These are phyloP conservation scores for Luvunga scandens DNA, from an alignment of 345 rosid genomes.

Conservation along the genomic window DNA sequence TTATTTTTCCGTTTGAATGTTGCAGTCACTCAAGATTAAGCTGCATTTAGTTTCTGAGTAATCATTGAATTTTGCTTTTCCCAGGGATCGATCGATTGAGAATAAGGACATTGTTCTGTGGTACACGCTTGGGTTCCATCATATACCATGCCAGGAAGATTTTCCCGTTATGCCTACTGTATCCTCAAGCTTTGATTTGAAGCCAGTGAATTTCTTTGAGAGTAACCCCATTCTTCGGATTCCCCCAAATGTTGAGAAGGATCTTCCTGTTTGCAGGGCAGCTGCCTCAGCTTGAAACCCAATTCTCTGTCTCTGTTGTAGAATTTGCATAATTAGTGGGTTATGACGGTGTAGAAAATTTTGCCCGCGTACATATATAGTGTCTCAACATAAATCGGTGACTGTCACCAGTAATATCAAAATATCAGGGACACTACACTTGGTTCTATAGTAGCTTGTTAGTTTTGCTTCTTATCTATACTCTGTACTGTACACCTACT, in stretches of 20 bases:
- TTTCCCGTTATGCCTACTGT: constrained; percentile 95
- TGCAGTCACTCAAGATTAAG: not conserved
- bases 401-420: not conserved
- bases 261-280: constrained; percentile 68
- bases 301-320: not conserved
- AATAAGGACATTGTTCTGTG: constrained; percentile 83
- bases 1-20: not conserved
- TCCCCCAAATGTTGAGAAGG: constrained; percentile 61
- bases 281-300: constrained; percentile 31
- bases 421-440: not conserved
- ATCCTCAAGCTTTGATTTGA: constrained; percentile 85
- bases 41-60: not conserved
- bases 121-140: constrained; percentile 97
- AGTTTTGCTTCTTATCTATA: not conserved
- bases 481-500: not conserved
- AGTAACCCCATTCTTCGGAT: constrained; percentile 80
- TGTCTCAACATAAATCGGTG: not conserved
- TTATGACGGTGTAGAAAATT: not conserved
- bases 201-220: constrained; percentile 94
- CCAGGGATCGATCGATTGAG: constrained; percentile 78
- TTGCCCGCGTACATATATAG: not conserved
- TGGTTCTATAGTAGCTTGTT: not conserved
- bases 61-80: not conserved
- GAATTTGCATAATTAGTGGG: not conserved
- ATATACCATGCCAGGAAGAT: constrained; percentile 95